Base-by-base conservation (phyloP, 2,329 filamentous ascomycete genomes). In the Karstenula rhodostoma region DNA sequence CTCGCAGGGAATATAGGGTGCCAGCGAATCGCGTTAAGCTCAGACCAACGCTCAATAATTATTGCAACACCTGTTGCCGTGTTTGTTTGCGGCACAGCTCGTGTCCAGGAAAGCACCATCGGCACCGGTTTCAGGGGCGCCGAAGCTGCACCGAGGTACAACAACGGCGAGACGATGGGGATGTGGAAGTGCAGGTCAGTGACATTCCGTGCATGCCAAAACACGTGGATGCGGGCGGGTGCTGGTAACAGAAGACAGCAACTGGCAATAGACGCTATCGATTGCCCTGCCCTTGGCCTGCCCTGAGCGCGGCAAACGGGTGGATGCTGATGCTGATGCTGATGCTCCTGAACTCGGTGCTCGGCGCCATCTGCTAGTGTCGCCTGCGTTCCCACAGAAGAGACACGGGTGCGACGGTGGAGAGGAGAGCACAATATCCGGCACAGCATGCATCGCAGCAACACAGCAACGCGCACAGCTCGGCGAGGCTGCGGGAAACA, bases 321-420 rank as follows among this genome's bases (percentile, higher is more conserved):
- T 23, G 42, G 10, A 27, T 6, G 29, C n/a, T n/a, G n/a, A n/a
- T n/a, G n/a, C n/a, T n/a, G n/a, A n/a, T n/a, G n/a, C n/a, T n/a
- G n/a, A n/a, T n/a, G 23, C 51, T 44, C 51, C 51, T 53, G 51
- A 44, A 44, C 51, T 54, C 37, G 51, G 51, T 54, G 51, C 50
- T 33, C 4, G 29, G 29, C 8, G 29, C 29, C 9, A 23, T 22
- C 35, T 37, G 17, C 37, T 35, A 4, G 7, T 25, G 33, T 29
- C 27, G 27, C 33, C 8, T 9, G 33, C 17, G 35, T 8, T 35
- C 33, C 35, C n/a, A 33, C 35, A n/a, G 13, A 9, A 32, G 32
- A 23, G 22, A 53, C 49, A 52, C 19, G 29, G 51, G 50, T 27
- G 23, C 35, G 13, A 43, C 15, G 22, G 15, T 32, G 37, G 50